Conservation (phyloP, 176 grass and related monocot species). For the Oryza meyeriana region DNA sequence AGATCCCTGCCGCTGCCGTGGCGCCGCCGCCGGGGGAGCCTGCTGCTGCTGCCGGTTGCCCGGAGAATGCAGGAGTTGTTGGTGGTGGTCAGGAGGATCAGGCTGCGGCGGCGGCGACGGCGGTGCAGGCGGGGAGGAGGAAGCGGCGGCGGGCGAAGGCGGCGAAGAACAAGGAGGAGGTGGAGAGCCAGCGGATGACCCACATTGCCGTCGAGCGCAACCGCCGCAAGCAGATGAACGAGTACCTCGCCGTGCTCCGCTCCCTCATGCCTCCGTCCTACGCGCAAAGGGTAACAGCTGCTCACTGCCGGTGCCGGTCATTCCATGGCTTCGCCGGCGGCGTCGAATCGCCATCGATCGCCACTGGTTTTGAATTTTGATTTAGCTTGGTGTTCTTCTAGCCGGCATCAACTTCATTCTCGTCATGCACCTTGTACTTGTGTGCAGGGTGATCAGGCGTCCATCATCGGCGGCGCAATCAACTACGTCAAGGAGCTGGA, state of each 20-base stretch:
- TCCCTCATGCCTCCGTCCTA: slow-evolving; percentile 80
- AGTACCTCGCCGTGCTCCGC: slow-evolving; percentile 84
- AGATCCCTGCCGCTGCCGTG: slow-evolving; percentile 11
- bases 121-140: slow-evolving; percentile 32
- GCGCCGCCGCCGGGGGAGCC: background rate
- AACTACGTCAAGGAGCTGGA: slow-evolving; percentile 97
- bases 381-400: background rate
- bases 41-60: background rate
- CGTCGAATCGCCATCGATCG: background rate
- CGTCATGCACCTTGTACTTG: background rate
- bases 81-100: slow-evolving; percentile 2
- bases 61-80: background rate
- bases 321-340: background rate
- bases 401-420: background rate
- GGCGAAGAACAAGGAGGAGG: slow-evolving; percentile 87
- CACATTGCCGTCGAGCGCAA: slow-evolving; percentile 99
- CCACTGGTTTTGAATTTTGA: background rate
- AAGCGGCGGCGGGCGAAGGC: slow-evolving; percentile 64
- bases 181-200: slow-evolving; percentile 94
- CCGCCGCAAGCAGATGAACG: slow-evolving; percentile 92
- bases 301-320: background rate
- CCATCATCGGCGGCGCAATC: slow-evolving; percentile 86
- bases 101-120: background rate
- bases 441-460: slow-evolving; percentile 86
- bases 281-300: slow-evolving; percentile 56